A percentile compares a stretch with the other conserved stretches of the same genome.
These are phyloP conservation scores for Poterioochromonas sp. DNA, from an alignment of 352 stramenopile genomes.

Conservation along the genomic window DNA sequence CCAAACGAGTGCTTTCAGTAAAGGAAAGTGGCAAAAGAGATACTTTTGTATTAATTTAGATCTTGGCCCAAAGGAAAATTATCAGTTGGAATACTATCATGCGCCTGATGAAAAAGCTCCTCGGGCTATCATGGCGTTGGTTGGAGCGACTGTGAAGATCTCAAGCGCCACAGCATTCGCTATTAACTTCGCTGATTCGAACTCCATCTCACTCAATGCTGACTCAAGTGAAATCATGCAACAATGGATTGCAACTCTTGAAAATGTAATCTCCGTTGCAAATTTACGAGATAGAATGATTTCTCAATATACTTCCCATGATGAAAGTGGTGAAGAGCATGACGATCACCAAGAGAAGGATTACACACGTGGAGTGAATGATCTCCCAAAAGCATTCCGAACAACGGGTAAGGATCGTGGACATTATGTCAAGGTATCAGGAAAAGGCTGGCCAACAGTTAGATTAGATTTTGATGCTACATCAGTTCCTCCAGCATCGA, in stretches of 20 bases:
- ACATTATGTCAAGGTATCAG: neutral
- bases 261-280: conserved; percentile 7
- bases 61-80: conserved; percentile 18
- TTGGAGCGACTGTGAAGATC: neutral
- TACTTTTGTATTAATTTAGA: conserved; percentile 15
- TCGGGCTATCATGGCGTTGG: neutral
- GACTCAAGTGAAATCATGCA: neutral
- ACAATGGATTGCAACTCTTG: conserved; percentile 24
- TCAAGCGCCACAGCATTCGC: neutral
- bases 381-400: neutral
- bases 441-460: neutral
- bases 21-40: conserved; percentile 30
- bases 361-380: neutral
- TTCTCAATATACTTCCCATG: neutral
- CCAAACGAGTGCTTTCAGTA: conserved; percentile 21
- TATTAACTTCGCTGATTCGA: neutral
- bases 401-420: neutral
- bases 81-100: conserved; percentile 27
- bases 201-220: neutral
- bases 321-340: neutral
- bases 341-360: neutral
- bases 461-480: conserved; percentile 25
- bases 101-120: conserved; percentile 22
- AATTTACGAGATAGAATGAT: neutral
- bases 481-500: conserved; percentile 12